Evolutionary conservation across 257 asterid genomes (phyloP).

Genomic region (Solanum acaule): DNA sequence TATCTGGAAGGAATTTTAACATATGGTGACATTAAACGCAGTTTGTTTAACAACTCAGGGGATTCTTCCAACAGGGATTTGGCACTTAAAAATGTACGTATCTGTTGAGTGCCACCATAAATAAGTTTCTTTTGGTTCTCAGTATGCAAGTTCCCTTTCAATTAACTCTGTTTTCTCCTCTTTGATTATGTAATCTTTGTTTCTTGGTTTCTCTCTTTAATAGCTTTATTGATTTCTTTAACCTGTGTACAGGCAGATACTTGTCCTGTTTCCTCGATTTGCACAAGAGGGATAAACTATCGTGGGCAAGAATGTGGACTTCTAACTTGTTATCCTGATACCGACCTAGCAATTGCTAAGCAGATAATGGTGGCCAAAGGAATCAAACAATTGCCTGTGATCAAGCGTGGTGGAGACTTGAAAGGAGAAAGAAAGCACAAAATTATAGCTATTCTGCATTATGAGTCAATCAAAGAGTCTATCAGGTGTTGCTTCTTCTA

Average conservation of each 20-base stretch:
- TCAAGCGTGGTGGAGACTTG: slow-evolving; percentile 50
- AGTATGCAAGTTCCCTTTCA: neutral
- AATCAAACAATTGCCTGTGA: slow-evolving; percentile 83
- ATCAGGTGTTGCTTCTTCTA: slow-evolving; percentile 45
- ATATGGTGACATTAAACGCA: slow-evolving; percentile 67
- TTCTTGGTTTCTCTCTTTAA: neutral
- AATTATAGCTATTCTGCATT: slow-evolving; percentile 54
- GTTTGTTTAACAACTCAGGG: slow-evolving; percentile 28
- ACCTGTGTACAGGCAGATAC: slow-evolving; percentile 37
- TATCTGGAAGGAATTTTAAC: slow-evolving; percentile 83
- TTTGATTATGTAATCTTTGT: neutral
- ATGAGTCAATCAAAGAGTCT: slow-evolving; percentile 64
- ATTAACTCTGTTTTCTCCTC: neutral
- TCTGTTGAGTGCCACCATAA: neutral
- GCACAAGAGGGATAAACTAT: slow-evolving; percentile 73
- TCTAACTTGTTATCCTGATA: slow-evolving; percentile 79
- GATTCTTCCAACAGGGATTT: slow-evolving; percentile 38
- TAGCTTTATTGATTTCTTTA: neutral
- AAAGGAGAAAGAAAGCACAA: slow-evolving; percentile 53
- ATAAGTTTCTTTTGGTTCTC: neutral
- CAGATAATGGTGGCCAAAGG: slow-evolving; percentile 97
- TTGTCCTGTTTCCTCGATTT: slow-evolving; percentile 58
- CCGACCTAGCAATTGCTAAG: slow-evolving; percentile 77
- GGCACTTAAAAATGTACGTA: slow-evolving; percentile 43
- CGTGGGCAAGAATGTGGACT: slow-evolving; percentile 70